Percentiles rank a stretch among this genome's conserved stretches.
These are phyloP conservation scores for Teratosphaeria gauchensis DNA, from an alignment of 2,329 filamentous ascomycete genomes.

Conservation along the genomic window DNA sequence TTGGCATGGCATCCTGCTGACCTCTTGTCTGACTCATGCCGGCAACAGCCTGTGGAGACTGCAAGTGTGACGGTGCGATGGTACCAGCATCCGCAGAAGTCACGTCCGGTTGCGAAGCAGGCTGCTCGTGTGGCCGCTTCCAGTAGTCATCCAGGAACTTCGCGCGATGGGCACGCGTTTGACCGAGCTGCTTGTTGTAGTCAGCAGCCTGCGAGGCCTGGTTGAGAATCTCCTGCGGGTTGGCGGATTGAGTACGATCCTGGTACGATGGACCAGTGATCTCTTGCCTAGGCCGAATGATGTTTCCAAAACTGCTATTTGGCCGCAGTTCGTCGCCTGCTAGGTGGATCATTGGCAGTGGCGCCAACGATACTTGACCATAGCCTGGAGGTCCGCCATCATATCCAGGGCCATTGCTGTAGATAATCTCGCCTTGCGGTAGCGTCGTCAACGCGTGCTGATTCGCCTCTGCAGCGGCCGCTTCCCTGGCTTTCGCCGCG, in stretches of 20 bases:
- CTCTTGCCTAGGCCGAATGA: constrained; percentile 81
- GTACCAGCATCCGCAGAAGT: constrained; percentile 30
- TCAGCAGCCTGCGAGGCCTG: constrained; percentile 85
- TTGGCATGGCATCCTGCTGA: constrained; percentile 47
- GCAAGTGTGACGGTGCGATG: constrained; percentile 34
- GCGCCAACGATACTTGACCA: constrained; percentile 58
- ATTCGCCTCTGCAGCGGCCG: constrained; percentile 50
- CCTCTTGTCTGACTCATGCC: constrained; percentile 49
- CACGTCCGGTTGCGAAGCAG: constrained; percentile 43
- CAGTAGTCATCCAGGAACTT: constrained; percentile 76
- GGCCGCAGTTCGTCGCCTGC: constrained; percentile 69
- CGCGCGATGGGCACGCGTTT: constrained; percentile 67
- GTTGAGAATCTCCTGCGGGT: constrained; percentile 67
- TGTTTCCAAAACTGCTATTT: constrained; percentile 70
- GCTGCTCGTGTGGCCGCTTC: constrained; percentile 67
- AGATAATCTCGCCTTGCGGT: constrained; percentile 78
- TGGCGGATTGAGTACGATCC: constrained; percentile 70
- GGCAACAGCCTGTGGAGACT: constrained; percentile 33
- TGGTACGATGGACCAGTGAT: constrained; percentile 79
- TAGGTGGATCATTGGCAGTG: constrained; percentile 76
- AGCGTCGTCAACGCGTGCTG: constrained; percentile 48
- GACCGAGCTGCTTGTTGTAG: constrained; percentile 75
- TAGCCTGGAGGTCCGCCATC: constrained; percentile 37
- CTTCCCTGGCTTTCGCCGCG: constrained; percentile 77
- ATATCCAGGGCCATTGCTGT: constrained; percentile 51